Base-by-base conservation (phyloP, 495 filamentous ascomycete genomes). In the Penicillium mononematosum region DNA sequence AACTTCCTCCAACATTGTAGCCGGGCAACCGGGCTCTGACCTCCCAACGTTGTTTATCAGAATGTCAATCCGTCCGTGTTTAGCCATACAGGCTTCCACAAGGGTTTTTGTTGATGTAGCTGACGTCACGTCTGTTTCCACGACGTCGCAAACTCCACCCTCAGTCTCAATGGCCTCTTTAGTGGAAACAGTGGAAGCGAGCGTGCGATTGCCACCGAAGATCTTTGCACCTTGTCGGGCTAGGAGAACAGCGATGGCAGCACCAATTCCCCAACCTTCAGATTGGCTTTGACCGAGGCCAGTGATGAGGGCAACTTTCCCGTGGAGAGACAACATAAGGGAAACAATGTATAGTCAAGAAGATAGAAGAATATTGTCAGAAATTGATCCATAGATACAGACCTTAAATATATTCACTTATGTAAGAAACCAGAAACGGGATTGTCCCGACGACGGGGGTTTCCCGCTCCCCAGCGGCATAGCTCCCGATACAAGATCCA, bases 21-120 rank as follows among this genome's bases (percentile, higher is more conserved):
- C 79, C 2, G 81, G 79, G 47, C 74, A 73, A 0, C 80, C 81
- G 0, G 79, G 75, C 58, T 82, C 73, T 17, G 66, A 75, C 19
- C 63, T 57, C 6, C 80, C 82, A 0, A 83, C 81, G 55, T 82
- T 83, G 58, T 82, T 83, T 12, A 83, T 67, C 5, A 85, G 70
- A 38, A 85, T 80, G 55, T 85, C 81, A 17, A 85, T 81, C 1
- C 80, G 69, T 29, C 77, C 78, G 52, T 83, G 67, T 36, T 72
- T 76, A 7, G 49, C 60, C 58, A 82, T 67, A 57, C 78, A 81
- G 1, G 63, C 62, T 20, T 80, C 73, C 0, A 83, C 73, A 0
- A 84, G 65, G 9, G 60, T 64, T 52, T 78, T 62, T 16, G 79
- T 71, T 11, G 77, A 74, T 0, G 52, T 44, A 1, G 70, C 69